Conservation (phyloP, 441 rosid genomes). For the Populus hybrid region DNA sequence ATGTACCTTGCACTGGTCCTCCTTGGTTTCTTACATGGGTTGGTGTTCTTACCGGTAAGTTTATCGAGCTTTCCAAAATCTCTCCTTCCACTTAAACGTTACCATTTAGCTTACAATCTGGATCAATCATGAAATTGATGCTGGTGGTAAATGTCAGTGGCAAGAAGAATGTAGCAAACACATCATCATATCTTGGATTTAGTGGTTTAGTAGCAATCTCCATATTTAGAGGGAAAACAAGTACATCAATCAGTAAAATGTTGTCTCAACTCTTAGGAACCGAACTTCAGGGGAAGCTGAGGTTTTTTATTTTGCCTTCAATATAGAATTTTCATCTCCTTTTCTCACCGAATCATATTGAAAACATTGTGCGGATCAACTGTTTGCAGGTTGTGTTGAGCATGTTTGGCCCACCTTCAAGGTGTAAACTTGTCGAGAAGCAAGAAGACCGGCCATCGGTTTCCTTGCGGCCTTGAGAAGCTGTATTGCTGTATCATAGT, state of each 20-base stretch:
- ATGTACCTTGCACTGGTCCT: slow-evolving; percentile 96
- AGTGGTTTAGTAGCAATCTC: background rate
- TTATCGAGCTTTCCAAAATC: background rate
- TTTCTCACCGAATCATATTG: background rate
- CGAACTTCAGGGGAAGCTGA: background rate
- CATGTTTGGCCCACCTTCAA: slow-evolving; percentile 89
- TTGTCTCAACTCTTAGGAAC: background rate
- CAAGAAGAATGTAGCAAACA: background rate
- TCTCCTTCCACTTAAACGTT: background rate
- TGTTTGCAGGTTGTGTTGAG: slow-evolving; percentile 78
- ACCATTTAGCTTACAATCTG: background rate
- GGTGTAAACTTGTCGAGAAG: slow-evolving; percentile 54
- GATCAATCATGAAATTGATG: background rate
- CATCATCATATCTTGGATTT: background rate
- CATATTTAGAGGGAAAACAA: background rate
- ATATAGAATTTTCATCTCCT: background rate
- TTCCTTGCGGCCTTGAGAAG: slow-evolving; percentile 43
- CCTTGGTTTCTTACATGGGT: slow-evolving; percentile 96
- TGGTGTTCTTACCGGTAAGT: slow-evolving; percentile 91
- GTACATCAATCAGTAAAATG: background rate
- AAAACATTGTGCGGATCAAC: background rate
- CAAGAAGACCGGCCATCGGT: slow-evolving; percentile 66
- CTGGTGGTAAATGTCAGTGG: background rate
- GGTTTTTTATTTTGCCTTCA: background rate
- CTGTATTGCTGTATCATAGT: slow-evolving; percentile 5